phyloP scores from a whole-genome alignment of 1,284 basidiomycete genomes.

The Ustilago curta region DNA sequence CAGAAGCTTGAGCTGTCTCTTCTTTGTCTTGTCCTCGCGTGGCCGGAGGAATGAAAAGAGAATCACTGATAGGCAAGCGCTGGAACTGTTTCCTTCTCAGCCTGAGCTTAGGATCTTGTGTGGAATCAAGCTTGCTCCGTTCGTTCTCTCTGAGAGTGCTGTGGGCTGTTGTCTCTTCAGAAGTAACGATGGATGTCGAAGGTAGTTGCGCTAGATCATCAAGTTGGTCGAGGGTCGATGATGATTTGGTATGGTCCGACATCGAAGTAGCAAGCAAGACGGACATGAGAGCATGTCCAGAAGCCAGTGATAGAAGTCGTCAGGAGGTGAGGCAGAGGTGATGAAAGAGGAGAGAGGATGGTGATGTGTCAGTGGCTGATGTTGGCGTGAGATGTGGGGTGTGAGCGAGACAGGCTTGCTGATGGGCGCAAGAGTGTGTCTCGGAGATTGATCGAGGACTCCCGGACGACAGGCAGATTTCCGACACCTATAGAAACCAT shows the following conservation, averaged over 20 bases:
- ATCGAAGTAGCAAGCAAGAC: slow-evolving; percentile 9
- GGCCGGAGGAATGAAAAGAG: background rate
- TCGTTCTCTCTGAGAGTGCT: background rate
- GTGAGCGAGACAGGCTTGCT: too few species aligned
- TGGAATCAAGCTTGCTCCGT: background rate
- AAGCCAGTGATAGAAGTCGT: background rate
- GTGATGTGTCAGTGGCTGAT: too few species aligned
- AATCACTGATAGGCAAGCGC: slow-evolving; percentile 8
- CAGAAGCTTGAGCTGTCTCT: background rate
- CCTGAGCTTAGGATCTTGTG: background rate
- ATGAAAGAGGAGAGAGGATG: background rate
- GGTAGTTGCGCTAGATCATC: background rate
- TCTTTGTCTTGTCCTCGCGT: background rate
- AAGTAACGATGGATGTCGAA: slow-evolving; percentile 1
- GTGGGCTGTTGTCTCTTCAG: slow-evolving; percentile 5
- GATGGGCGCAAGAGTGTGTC: too few species aligned
- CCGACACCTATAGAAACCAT: too few species aligned
- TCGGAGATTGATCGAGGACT: too few species aligned
- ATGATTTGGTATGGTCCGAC: slow-evolving; percentile 5
- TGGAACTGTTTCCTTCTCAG: slow-evolving; percentile 8
- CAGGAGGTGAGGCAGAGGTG: background rate
- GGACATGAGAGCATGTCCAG: slow-evolving; percentile 2
- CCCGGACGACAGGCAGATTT: too few species aligned
- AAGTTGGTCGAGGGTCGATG: background rate
- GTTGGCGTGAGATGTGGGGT: too few species aligned